Conservation (phyloP, 345 rosid species). For the Passiflora organensis region DNA sequence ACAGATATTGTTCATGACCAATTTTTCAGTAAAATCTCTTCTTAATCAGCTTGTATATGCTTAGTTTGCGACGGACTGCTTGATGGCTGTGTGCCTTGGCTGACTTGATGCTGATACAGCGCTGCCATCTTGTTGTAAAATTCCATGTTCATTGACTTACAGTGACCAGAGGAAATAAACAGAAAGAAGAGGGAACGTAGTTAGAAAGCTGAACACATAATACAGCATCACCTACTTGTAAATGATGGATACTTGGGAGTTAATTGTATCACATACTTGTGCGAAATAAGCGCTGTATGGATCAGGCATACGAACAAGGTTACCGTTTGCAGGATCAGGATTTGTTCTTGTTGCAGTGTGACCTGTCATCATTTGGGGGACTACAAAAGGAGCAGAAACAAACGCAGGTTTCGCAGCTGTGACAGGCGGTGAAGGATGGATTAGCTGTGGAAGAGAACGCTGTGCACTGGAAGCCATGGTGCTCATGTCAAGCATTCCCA, state of each 20-base stretch:
- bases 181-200: background rate
- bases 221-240: background rate
- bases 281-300: conserved; percentile 49
- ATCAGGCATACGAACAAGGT: conserved; percentile 26
- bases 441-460: conserved; percentile 13
- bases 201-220: background rate
- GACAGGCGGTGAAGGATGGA: conserved; percentile 14
- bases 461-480: background rate
- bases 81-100: conserved; percentile 34
- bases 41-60: background rate
- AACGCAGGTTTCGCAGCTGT: conserved; percentile 10
- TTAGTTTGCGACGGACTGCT: background rate
- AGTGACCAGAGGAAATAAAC: background rate
- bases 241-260: background rate
- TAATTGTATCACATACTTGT: conserved; percentile 30
- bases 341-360: conserved; percentile 8
- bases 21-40: background rate
- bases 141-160: conserved; percentile 51
- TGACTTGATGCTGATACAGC: conserved; percentile 42
- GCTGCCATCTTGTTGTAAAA: conserved; percentile 44
- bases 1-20: background rate
- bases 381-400: conserved; percentile 25
- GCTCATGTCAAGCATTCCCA: conserved; percentile 30
- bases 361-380: conserved; percentile 16
- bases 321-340: conserved; percentile 8